Conservation (phyloP, 257 asterid species). For the Nicotiana paniculata region DNA sequence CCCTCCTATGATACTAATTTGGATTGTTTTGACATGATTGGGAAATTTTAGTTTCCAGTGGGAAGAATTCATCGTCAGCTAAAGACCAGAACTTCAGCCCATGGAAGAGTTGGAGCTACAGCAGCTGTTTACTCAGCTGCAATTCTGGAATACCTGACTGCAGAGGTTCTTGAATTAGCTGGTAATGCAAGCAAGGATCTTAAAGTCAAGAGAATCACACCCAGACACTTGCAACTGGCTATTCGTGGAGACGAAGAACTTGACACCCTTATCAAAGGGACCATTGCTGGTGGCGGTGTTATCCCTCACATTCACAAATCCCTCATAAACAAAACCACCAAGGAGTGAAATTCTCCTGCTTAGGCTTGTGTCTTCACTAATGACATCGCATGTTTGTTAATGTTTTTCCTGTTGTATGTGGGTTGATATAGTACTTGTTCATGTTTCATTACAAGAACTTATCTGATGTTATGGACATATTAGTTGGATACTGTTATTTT, state of each 20-base stretch:
- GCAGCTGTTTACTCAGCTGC: constrained; percentile 97
- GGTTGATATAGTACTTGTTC: neutral
- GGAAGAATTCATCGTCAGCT: constrained; percentile 96
- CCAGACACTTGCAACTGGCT: constrained; percentile 90
- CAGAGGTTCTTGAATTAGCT: constrained; percentile 94
- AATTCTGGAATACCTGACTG: constrained; percentile 86
- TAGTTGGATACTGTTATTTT: neutral
- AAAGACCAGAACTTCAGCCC: constrained; percentile 74
- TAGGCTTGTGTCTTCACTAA: neutral
- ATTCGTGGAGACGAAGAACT: constrained; percentile 98
- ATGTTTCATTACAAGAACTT: neutral
- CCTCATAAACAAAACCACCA: constrained; percentile 96
- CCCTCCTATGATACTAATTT: neutral
- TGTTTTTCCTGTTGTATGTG: neutral
- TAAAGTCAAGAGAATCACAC: constrained; percentile 94
- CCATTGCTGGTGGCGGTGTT: constrained; percentile 98
- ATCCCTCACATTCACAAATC: constrained; percentile 98
- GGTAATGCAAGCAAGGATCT: constrained; percentile 97
- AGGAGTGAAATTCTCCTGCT: constrained; percentile 46
- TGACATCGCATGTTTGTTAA: neutral
- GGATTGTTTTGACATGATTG: neutral
- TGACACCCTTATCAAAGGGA: constrained; percentile 91
- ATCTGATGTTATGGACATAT: neutral
- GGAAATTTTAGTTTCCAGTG: constrained; percentile 65
- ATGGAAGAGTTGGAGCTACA: constrained; percentile 95